phyloP scores from a whole-genome alignment of 768 basidiomycete species.

The Hypholoma fasciculare region DNA sequence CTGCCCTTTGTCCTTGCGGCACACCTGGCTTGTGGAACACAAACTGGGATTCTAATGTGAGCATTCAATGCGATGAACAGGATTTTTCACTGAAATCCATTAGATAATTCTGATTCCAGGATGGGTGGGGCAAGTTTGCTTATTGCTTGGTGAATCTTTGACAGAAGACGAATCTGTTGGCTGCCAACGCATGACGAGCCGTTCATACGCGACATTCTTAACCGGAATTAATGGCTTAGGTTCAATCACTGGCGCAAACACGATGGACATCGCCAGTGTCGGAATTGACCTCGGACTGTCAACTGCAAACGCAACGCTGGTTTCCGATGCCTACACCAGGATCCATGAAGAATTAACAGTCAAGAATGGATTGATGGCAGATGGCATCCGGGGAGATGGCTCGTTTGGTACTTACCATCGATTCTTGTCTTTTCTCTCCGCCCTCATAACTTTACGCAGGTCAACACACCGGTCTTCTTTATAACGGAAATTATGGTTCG shows the following conservation, averaged over 20 bases:
- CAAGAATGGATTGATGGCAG: slow-evolving; percentile 41
- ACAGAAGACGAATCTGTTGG: slow-evolving; percentile 34
- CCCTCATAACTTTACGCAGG: slow-evolving; percentile 18
- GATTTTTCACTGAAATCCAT: too few species aligned
- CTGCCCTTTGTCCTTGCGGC: slow-evolving; percentile 49
- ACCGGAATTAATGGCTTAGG: slow-evolving; percentile 41
- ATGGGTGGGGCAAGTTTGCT: slow-evolving; percentile 51
- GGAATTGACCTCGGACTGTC: slow-evolving; percentile 49
- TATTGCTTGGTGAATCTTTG: slow-evolving; percentile 48
- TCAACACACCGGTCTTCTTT: slow-evolving; percentile 60
- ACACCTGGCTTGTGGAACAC: slow-evolving; percentile 55
- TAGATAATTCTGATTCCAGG: slow-evolving; percentile 61
- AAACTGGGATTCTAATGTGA: slow-evolving; percentile 60
- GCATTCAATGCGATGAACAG: slow-evolving; percentile 8
- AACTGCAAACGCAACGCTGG: slow-evolving; percentile 37
- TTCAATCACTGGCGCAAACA: slow-evolving; percentile 60
- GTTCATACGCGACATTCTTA: slow-evolving; percentile 48
- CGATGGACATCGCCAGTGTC: slow-evolving; percentile 60
- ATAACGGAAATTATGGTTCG: slow-evolving; percentile 68
- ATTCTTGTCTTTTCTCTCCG: neutral
- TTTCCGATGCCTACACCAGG: slow-evolving; percentile 46
- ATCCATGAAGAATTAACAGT: slow-evolving; percentile 54
- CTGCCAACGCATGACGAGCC: slow-evolving; percentile 48
- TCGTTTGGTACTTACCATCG: slow-evolving; percentile 35
- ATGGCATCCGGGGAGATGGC: slow-evolving; percentile 58